Evolutionary conservation across 179 eudicot species (phyloP), one percentile per base, ranked within the genome.

Genomic region (Amaranthus tricolor): DNA sequence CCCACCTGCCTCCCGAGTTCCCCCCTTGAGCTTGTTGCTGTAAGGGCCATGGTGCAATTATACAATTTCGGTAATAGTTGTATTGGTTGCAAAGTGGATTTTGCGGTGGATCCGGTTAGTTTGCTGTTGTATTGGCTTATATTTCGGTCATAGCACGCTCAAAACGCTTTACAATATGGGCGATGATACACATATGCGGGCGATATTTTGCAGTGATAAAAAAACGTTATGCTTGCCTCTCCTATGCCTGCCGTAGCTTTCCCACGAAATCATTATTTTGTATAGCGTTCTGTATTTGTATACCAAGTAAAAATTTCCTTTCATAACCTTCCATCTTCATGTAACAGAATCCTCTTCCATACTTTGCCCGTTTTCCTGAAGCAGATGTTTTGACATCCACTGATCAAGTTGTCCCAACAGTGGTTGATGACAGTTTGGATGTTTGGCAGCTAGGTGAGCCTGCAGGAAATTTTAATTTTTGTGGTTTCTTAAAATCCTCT

Each of bases 301-400:
- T 40, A 21, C 24, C 51, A 54, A 47, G 40, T 70, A 52, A 47
- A 15, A 10, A 48, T 62, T 12, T 55, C 55, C 74, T 51, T 70
- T 45, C 73, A 59, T 51, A 68, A 58, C 49, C 56, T 78, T 77
- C 40, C 67, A 48, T 79, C 74, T 80, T 77, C 47, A 56, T 81
- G 74, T 80, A 73, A 87, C 96, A 95, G 99, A 88, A 95, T 68
- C 99, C 99, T 43, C 99, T 95, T 75, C 99, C 95, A 52, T 95
- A 92, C 91, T 79, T 95, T 78, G 88, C 92, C 69, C 96, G 95
- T 78, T 95, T 86, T 81, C 97, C 99, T 69, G 97, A 95, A 85
- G 99, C 99, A 63, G 99, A 95, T 79, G 87, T 95, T 62, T 82
- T 95, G 78, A 95, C 97, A 76, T 95, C 99, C 51, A 90, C 91